phyloP scores from a whole-genome alignment of 164 flowering plant species.

The Magnolia officinalis region DNA sequence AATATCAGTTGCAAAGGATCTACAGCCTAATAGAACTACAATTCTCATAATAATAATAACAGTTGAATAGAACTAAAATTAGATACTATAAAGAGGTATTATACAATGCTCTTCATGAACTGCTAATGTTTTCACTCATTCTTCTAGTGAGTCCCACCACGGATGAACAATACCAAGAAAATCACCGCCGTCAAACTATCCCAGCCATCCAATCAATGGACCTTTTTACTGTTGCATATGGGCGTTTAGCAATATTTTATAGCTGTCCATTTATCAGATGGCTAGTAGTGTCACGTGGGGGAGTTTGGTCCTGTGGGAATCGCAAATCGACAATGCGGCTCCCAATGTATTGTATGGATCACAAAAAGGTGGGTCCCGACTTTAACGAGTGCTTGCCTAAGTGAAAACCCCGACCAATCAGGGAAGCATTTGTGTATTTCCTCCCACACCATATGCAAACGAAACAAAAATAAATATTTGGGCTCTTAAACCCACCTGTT shows the following conservation, averaged over 20 bases:
- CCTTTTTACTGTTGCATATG: background rate
- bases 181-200: background rate
- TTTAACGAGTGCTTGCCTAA: too few species aligned
- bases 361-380: too few species aligned
- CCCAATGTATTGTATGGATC: background rate
- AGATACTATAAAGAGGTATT: background rate
- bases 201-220: background rate
- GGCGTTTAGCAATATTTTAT: too few species aligned
- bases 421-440: too few species aligned
- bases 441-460: too few species aligned
- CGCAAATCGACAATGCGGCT: background rate
- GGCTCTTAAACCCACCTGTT: conserved; percentile 47
- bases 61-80: too few species aligned
- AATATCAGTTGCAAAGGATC: background rate
- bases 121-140: background rate
- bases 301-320: background rate
- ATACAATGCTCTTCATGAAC: background rate
- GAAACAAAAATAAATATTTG: too few species aligned
- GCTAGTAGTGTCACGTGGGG: background rate
- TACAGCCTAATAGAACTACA: background rate
- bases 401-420: too few species aligned
- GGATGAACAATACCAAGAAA: background rate
- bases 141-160: background rate
- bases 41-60: background rate
- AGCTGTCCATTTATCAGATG: background rate